These are phyloP conservation scores for Vitis riparia DNA, from an alignment of 164 flowering plant genomes.

Conservation along the genomic window DNA sequence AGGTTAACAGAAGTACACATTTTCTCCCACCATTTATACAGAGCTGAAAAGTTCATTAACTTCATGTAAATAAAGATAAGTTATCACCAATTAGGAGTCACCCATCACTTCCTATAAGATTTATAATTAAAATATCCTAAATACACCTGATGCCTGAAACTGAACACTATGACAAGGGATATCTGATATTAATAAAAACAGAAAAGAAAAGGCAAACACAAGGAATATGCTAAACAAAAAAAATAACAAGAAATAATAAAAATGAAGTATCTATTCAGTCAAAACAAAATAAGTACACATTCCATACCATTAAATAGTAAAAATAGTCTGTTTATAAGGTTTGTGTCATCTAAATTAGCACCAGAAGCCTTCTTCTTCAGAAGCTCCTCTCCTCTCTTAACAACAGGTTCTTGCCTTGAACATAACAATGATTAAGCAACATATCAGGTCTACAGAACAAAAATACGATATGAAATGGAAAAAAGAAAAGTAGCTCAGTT, in stretches of 20 bases:
- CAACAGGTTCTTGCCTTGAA: slow-evolving; percentile 79
- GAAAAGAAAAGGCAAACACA: neutral
- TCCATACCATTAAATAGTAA: slow-evolving; percentile 75
- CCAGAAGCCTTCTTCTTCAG: slow-evolving; percentile 72
- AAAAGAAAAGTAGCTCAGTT: neutral
- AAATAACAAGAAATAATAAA: too few relatives aligned
- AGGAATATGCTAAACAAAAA: neutral
- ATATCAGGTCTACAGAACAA: slow-evolving; percentile 10
- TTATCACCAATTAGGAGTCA: neutral
- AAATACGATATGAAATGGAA: neutral
- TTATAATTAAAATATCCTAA: neutral
- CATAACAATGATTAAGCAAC: slow-evolving; percentile 22
- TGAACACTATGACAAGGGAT: too few relatives aligned
- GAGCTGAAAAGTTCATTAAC: neutral
- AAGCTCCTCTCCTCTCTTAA: slow-evolving; percentile 88
- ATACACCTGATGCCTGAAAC: neutral
- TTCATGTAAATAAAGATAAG: neutral
- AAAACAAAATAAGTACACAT: neutral
- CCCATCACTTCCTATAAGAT: neutral
- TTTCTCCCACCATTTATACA: neutral
- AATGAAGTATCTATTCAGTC: neutral
- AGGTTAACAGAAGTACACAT: neutral
- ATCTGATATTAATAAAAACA: too few relatives aligned
- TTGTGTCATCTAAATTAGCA: slow-evolving; percentile 71
- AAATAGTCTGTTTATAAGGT: slow-evolving; percentile 65